A percentile compares a stretch with the other conserved stretches of the same genome.
These are phyloP conservation scores for Cutaneotrichosporon sp. DNA, from an alignment of 1,284 basidiomycete genomes.

Conservation along the genomic window DNA sequence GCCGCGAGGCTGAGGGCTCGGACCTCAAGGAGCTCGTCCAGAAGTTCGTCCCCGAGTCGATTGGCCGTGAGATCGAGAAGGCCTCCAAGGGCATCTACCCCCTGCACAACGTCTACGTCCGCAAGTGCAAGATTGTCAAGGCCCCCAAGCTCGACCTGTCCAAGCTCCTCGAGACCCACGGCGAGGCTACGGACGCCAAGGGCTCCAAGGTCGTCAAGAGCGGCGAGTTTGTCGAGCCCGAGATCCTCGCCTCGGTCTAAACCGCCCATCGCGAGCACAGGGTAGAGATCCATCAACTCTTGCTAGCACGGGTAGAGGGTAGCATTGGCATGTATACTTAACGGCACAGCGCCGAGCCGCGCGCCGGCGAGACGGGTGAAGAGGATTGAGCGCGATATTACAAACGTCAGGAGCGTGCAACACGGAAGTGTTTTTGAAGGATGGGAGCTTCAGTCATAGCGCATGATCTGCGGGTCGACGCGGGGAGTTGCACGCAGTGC, in stretches of 20 bases:
- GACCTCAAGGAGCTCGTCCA: conserved; percentile 97
- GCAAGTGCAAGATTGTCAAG: conserved; percentile 96
- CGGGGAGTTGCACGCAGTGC: no score
- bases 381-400: no score
- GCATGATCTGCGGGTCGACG: no score
- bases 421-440: no score
- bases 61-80: conserved; percentile 99
- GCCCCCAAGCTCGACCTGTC: conserved; percentile 92
- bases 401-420: no score
- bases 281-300: background rate
- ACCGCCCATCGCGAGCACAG: background rate
- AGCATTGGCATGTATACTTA: conserved; percentile 36
- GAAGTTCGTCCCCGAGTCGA: conserved; percentile 99
- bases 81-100: conserved; percentile 55
- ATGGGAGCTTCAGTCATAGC: no score
- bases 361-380: background rate
- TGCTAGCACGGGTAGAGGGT: conserved; percentile 20
- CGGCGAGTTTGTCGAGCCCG: conserved; percentile 49
- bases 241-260: conserved; percentile 49
- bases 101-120: conserved; percentile 73
- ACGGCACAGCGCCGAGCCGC: background rate
- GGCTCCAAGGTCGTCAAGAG: conserved; percentile 46
- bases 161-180: conserved; percentile 93
- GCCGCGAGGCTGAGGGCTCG: conserved; percentile 87
- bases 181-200: conserved; percentile 68